phyloP scores from a whole-genome alignment of 1,284 basidiomycete genomes.

The Phaffia rhodozyma region DNA sequence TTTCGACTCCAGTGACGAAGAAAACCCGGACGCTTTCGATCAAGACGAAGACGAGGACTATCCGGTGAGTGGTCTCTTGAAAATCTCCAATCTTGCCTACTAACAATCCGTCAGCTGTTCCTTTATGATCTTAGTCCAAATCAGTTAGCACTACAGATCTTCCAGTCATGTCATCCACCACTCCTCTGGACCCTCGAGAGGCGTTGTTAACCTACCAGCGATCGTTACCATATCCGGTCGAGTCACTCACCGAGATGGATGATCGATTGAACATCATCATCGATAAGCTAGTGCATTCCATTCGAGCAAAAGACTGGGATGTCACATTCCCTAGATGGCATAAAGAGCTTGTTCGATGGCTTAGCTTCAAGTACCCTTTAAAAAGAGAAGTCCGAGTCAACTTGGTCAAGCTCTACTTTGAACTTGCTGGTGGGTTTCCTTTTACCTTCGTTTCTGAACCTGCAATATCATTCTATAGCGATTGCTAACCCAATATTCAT shows the following conservation, averaged over 20 bases:
- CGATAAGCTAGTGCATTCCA: conserved; percentile 51
- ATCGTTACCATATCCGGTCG: conserved; percentile 28
- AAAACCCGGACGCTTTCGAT: conserved; percentile 12
- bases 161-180: background rate
- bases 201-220: conserved; percentile 4
- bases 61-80: background rate
- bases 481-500: background rate
- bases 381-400: conserved; percentile 63
- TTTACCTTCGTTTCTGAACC: background rate
- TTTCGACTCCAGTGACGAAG: conserved; percentile 10
- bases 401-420: conserved; percentile 69
- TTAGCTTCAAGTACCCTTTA: conserved; percentile 66
- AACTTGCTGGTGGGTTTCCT: conserved; percentile 35
- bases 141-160: background rate
- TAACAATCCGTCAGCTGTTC: background rate
- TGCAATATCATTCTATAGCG: background rate
- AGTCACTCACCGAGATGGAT: conserved; percentile 68
- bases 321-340: conserved; percentile 67
- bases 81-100: background rate
- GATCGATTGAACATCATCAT: conserved; percentile 65
- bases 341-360: conserved; percentile 56
- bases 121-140: background rate
- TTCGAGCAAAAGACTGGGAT: conserved; percentile 68
- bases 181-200: background rate
- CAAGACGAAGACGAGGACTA: conserved; percentile 5